Evolutionary conservation across 441 rosid genomes (phyloP), one percentile per base, ranked within the genome.

Genomic region (Corymbia citriodora): DNA sequence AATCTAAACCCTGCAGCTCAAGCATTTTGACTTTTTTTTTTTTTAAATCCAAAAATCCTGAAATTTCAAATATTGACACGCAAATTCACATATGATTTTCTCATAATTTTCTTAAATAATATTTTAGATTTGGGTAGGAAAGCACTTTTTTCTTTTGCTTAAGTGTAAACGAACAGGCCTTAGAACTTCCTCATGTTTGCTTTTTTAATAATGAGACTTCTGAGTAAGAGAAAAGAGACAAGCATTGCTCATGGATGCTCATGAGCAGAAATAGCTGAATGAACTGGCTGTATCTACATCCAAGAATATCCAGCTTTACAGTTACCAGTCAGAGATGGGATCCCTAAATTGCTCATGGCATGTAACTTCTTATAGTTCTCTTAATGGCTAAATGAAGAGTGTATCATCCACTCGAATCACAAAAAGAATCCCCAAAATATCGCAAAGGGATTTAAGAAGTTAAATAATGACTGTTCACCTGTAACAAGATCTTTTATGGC

Each of bases 401-500:
- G n/a, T 59, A 59, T 59, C 65, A 10, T 59, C 65, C 65, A 59
- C 65, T 59, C 65, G 0, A 59, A 59, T 59, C 65, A 25, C 65
- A 13, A 59, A 59, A 59, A 59, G 65, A 59, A 59, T 59, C n/a
- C 65, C 65, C 65, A 59, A 25, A 9, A 59, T 59, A 59, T 4
- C 1, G 3, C 63, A 59, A 59, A 59, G 63, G 63, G 63, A 8
- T 65, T 53, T 45, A 59, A 40, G 57, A 33, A 87, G 82, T 79
- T 59, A 89, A 83, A 91, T 33, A 90, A 65, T 82, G 86, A 89
- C 89, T 61, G 85, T 36, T 94, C 94, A 98, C 99, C 99, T 90
- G 93, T 94, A 88, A 96, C 96, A 93, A 98, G 92, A 95, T 98
- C 99, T 95, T 98, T 98, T 93, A 95, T 96, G 79, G 99, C 99